Evolutionary conservation across 2,329 filamentous ascomycete genomes (phyloP).

Genomic region (Beauveria australis): DNA sequence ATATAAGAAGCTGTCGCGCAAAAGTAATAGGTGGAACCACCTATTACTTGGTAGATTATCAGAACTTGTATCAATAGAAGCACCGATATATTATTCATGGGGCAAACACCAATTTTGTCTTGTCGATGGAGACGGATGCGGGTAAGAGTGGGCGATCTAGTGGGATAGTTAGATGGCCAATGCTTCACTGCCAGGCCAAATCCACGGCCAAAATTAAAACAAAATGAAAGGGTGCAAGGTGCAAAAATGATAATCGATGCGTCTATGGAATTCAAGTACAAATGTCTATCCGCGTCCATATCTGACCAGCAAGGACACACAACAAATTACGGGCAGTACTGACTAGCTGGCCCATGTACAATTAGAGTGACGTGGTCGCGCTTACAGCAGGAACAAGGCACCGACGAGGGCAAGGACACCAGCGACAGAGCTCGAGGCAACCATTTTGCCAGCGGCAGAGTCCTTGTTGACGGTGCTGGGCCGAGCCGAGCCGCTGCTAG

Average conservation of each 20-base stretch:
- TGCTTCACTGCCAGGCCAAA: too few relatives aligned
- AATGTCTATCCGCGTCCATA: slow-evolving; percentile 5
- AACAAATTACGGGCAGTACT: background rate
- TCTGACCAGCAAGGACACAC: background rate
- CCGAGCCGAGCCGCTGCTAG: background rate
- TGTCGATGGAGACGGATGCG: too few relatives aligned
- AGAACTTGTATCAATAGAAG: too few relatives aligned
- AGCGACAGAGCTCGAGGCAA: slow-evolving; percentile 4
- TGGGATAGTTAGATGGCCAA: background rate
- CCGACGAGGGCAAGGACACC: slow-evolving; percentile 9
- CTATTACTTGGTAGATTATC: too few relatives aligned
- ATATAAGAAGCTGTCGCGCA: too few relatives aligned
- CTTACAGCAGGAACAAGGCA: slow-evolving; percentile 10
- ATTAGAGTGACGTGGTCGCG: background rate
- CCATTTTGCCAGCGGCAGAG: slow-evolving; percentile 5
- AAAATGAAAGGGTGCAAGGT: background rate
- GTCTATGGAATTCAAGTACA: slow-evolving; percentile 9
- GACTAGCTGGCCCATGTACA: background rate
- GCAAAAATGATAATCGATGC: background rate
- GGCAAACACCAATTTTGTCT: too few relatives aligned
- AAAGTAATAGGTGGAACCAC: too few relatives aligned
- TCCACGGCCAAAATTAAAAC: background rate
- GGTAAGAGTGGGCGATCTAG: too few relatives aligned
- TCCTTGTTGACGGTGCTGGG: background rate
- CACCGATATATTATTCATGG: too few relatives aligned